phyloP scores from a whole-genome alignment of 805 yeast species.

The Saccharomycopsis sp. region DNA sequence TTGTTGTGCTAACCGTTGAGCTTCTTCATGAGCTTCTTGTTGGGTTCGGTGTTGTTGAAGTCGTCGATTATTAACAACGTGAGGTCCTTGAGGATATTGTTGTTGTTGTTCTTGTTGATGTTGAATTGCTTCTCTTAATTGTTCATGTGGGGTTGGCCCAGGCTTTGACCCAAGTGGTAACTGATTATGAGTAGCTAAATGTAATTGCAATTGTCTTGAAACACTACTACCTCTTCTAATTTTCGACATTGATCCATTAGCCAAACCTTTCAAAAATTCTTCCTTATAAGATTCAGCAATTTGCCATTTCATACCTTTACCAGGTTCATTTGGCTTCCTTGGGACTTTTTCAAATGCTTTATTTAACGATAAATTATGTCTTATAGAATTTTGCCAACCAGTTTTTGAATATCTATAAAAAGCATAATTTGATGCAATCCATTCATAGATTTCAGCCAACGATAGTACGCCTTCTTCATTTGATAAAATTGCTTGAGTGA shows the following conservation, averaged over 20 bases:
- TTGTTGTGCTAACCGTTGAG: too few species aligned
- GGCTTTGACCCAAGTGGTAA: constrained; percentile 29
- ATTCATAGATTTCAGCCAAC: constrained; percentile 82
- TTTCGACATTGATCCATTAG: constrained; percentile 66
- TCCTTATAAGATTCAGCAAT: constrained; percentile 77
- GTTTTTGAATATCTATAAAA: constrained; percentile 87
- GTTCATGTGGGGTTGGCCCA: constrained; percentile 10
- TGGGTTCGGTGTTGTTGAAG: constrained; percentile 5
- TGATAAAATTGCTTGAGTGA: constrained; percentile 91
- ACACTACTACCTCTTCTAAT: constrained; percentile 76
- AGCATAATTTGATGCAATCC: constrained; percentile 84
- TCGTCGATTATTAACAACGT: constrained; percentile 4
- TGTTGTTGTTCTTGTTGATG: constrained; percentile 23
- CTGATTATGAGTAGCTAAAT: constrained; percentile 43
- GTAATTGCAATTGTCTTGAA: constrained; percentile 71
- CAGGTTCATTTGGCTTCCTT: constrained; percentile 91
- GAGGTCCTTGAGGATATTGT: constrained; percentile 21
- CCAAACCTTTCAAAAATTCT: constrained; percentile 77
- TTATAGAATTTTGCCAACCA: constrained; percentile 96
- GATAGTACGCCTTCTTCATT: constrained; percentile 84
- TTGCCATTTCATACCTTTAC: constrained; percentile 99
- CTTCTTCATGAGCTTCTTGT: too few species aligned
- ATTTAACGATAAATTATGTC: constrained; percentile 83
- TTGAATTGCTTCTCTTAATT: constrained; percentile 9
- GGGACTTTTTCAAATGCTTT: constrained; percentile 98